These are phyloP conservation scores for Tetrahymena elliotti DNA, from an alignment of 73 alveolate genomes.

Conservation along the genomic window DNA sequence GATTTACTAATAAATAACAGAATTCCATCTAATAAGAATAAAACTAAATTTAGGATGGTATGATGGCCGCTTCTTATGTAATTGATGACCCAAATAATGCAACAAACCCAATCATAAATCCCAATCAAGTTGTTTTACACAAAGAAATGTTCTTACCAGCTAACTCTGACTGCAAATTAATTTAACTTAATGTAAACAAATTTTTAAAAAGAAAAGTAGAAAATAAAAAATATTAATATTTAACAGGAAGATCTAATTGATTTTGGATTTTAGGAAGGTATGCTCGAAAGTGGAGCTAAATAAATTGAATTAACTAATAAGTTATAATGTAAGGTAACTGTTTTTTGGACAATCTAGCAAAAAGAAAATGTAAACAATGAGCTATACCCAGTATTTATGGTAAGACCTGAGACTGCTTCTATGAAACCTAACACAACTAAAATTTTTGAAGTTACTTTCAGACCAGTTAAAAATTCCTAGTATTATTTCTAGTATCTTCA, in stretches of 20 bases:
- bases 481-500: constrained; percentile 16
- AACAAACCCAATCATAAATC: constrained; percentile 62
- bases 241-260: constrained; percentile 61
- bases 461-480: constrained; percentile 35
- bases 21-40: background rate
- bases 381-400: constrained; percentile 18
- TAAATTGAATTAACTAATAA: constrained; percentile 48
- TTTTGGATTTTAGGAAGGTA: constrained; percentile 58
- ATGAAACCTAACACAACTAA: constrained; percentile 14
- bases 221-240: too few relatives aligned
- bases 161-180: constrained; percentile 45
- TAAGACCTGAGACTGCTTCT: constrained; percentile 33
- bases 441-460: constrained; percentile 23
- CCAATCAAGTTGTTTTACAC: constrained; percentile 77
- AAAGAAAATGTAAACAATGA: constrained; percentile 20
- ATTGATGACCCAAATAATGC: constrained; percentile 4
- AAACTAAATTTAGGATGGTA: background rate
- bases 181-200: constrained; percentile 1
- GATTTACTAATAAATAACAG: background rate
- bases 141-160: constrained; percentile 72
- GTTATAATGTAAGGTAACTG: constrained; percentile 37
- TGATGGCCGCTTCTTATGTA: constrained; percentile 8
- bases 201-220: background rate
- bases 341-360: constrained; percentile 28
- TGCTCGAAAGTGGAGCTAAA: constrained; percentile 60